These are phyloP conservation scores for Colletotrichum sp. DNA, from an alignment of 2,329 filamentous ascomycete species.

Conservation along the genomic window DNA sequence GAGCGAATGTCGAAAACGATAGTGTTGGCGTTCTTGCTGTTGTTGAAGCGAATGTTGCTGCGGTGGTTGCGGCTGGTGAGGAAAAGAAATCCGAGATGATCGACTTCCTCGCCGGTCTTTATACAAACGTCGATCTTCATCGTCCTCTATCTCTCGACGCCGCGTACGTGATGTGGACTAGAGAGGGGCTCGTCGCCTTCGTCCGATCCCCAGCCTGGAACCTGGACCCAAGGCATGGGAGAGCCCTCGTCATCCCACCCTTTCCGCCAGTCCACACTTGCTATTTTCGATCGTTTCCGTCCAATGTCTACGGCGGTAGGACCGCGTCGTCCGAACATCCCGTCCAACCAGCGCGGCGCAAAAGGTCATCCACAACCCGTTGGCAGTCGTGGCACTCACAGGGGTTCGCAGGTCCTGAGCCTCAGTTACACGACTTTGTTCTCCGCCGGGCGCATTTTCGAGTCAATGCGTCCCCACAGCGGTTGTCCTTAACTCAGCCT, in stretches of 20 bases:
- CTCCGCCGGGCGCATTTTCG: not conserved
- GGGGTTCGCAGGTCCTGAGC: not conserved
- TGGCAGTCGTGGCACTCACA: not conserved
- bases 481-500: not conserved
- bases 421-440: slow-evolving; percentile 1
- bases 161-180: slow-evolving; percentile 7
- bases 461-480: slow-evolving; percentile 1
- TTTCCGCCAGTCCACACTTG: not conserved
- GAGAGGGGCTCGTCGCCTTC: not conserved
- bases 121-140: not conserved
- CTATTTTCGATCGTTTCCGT: slow-evolving; percentile 4
- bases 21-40: not conserved
- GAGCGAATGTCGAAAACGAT: not conserved
- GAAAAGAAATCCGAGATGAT: not conserved
- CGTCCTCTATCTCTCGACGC: not conserved
- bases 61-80: not conserved
- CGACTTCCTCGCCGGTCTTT: not conserved
- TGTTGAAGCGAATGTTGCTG: slow-evolving; percentile 1
- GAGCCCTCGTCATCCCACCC: not conserved
- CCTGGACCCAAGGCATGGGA: not conserved
- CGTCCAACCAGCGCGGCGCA: slow-evolving; percentile 5
- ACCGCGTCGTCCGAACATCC: not conserved
- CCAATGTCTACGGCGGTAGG: not conserved
- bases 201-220: not conserved
- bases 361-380: slow-evolving; percentile 15